A percentile compares a stretch with the other conserved stretches of the same genome.
These are phyloP conservation scores for Casuarina glauca DNA, from an alignment of 306 rosid species.

Conservation along the genomic window DNA sequence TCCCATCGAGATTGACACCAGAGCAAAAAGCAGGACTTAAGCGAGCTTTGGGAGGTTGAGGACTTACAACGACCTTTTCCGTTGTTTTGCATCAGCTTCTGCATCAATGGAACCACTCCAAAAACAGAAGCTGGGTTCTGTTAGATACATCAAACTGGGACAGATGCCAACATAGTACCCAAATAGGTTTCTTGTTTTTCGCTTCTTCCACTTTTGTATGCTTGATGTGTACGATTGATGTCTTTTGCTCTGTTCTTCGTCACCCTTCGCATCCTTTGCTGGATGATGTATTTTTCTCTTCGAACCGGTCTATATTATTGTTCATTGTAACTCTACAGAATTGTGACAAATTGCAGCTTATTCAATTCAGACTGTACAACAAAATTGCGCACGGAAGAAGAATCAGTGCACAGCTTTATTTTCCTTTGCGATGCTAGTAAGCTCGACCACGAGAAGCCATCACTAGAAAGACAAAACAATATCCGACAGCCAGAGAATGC, in stretches of 20 bases:
- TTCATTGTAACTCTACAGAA: background rate
- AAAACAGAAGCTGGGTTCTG: constrained; percentile 4
- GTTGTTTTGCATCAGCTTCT: constrained; percentile 11
- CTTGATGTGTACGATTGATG: background rate
- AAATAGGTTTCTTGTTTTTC: background rate
- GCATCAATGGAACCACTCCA: constrained; percentile 12
- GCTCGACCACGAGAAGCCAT: too few species aligned
- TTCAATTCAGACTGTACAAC: too few species aligned
- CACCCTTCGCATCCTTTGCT: background rate
- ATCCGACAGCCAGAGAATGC: too few species aligned
- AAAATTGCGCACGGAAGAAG: too few species aligned
- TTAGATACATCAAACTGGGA: background rate
- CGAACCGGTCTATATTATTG: background rate
- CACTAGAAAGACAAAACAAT: too few species aligned
- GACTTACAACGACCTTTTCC: background rate
- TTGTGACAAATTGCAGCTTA: too few species aligned
- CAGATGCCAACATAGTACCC: background rate
- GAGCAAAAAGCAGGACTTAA: constrained; percentile 78
- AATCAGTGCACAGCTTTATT: background rate
- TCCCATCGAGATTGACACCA: constrained; percentile 65
- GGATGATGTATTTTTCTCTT: background rate
- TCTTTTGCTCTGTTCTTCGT: background rate
- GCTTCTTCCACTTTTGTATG: background rate
- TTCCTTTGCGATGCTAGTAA: background rate
- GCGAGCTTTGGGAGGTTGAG: constrained; percentile 54